phyloP scores from a whole-genome alignment of 139 green algal species.

The Haematococcus sp. region DNA sequence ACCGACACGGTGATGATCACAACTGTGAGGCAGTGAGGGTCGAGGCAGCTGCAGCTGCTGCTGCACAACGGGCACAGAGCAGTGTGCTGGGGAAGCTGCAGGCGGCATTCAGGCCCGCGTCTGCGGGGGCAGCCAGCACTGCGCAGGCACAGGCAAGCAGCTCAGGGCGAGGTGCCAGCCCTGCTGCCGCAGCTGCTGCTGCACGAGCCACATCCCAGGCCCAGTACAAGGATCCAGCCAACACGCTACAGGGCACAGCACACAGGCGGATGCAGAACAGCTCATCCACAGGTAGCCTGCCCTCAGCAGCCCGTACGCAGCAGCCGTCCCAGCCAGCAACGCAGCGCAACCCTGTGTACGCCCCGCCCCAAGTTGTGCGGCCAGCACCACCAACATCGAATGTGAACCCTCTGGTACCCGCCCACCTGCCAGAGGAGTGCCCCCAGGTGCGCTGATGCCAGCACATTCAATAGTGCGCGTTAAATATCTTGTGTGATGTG shows the following conservation, averaged over 20 bases:
- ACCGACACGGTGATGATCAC: conserved; percentile 67
- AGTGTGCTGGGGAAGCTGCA: too few species aligned
- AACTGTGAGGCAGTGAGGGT: conserved; percentile 40
- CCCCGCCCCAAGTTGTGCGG: too few species aligned
- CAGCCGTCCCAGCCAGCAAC: neutral
- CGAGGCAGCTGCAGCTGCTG: conserved; percentile 8
- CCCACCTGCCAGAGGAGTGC: conserved; percentile 35
- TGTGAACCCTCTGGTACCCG: neutral
- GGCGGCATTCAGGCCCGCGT: neutral
- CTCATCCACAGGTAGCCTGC: neutral
- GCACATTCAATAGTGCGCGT: too few species aligned
- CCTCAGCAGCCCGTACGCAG: neutral
- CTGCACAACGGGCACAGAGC: neutral
- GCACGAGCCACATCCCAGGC: neutral
- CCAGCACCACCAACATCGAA: neutral
- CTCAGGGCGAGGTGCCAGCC: neutral
- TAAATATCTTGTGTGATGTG: too few species aligned
- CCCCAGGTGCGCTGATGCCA: too few species aligned
- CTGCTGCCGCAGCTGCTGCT: conserved; percentile 1
- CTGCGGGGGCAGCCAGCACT: neutral
- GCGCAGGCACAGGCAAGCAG: neutral
- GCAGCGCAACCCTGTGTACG: conserved; percentile 2
- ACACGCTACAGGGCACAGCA: conserved; percentile 26
- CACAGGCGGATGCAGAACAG: conserved; percentile 6
- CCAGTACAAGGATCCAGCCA: conserved; percentile 23